Percentiles rank a stretch among this genome's conserved stretches.
phyloP scores from a whole-genome alignment of 768 basidiomycete species.

The Phanerodontia chrysosporium region DNA sequence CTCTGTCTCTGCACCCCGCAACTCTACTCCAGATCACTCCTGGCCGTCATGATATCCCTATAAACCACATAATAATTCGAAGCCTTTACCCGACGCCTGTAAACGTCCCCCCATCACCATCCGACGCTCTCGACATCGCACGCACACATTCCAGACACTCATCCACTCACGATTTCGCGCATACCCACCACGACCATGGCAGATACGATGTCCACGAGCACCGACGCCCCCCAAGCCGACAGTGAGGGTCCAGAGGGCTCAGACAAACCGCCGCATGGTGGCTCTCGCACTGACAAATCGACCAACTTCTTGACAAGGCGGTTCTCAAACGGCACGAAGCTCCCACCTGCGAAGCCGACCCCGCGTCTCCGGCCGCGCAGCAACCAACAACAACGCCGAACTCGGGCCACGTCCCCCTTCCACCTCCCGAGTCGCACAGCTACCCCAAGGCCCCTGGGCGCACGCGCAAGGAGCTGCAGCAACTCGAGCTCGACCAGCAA shows the following conservation, averaged over 20 bases:
- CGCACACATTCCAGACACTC: slow-evolving; percentile 14
- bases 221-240: slow-evolving; percentile 50
- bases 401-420: slow-evolving; percentile 39
- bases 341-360: slow-evolving; percentile 11
- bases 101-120: slow-evolving; percentile 11
- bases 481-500: slow-evolving; percentile 16
- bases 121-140: background rate
- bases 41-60: slow-evolving; percentile 34
- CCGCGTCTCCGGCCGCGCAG: slow-evolving; percentile 10
- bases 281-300: slow-evolving; percentile 1
- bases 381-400: slow-evolving; percentile 18
- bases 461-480: slow-evolving; percentile 42
- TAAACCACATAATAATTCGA: slow-evolving; percentile 22
- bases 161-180: slow-evolving; percentile 13
- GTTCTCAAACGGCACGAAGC: slow-evolving; percentile 16
- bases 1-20: slow-evolving; percentile 4
- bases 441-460: slow-evolving; percentile 49
- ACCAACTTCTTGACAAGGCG: background rate
- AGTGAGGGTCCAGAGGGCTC: slow-evolving; percentile 53
- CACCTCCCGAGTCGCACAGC: slow-evolving; percentile 45
- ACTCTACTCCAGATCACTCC: slow-evolving; percentile 22
- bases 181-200: slow-evolving; percentile 33
- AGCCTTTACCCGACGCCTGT: slow-evolving; percentile 16
- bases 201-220: slow-evolving; percentile 35
- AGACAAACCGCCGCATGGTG: slow-evolving; percentile 51